phyloP scores from a whole-genome alignment of 306 rosid genomes.

The Vigna reflexopilosa region DNA sequence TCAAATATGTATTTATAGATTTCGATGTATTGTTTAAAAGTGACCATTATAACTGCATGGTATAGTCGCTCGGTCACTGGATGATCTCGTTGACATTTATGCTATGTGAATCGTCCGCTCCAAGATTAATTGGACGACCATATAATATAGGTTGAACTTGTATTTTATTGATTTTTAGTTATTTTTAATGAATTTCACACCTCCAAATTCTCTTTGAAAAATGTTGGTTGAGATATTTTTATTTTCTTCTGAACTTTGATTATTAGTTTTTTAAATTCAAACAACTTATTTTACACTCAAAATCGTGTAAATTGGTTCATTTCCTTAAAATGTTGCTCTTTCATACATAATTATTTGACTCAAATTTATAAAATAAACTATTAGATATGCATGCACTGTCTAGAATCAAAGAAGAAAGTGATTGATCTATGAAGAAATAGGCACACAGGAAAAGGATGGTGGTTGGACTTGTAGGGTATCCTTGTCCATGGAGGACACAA shows the following conservation, averaged over 20 bases:
- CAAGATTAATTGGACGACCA: too few relatives aligned
- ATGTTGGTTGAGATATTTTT: not conserved
- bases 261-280: not conserved
- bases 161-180: too few relatives aligned
- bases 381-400: not conserved
- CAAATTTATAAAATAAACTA: not conserved
- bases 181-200: too few relatives aligned
- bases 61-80: too few relatives aligned
- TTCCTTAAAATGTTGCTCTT: too few relatives aligned
- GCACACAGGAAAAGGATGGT: not conserved
- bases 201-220: not conserved
- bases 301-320: not conserved
- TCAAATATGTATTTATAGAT: too few relatives aligned
- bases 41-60: too few relatives aligned
- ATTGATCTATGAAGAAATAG: not conserved
- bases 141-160: too few relatives aligned
- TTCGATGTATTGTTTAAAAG: too few relatives aligned
- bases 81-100: too few relatives aligned
- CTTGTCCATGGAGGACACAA: not conserved
- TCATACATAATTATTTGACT: too few relatives aligned
- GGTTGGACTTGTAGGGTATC: slow-evolving; percentile 23
- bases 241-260: not conserved
- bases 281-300: not conserved
- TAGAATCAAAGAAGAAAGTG: not conserved
- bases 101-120: too few relatives aligned